Percentiles rank a stretch among this genome's conserved stretches.
These are phyloP conservation scores for Pseudocercospora fuligena DNA, from an alignment of 2,329 filamentous ascomycete species.

Conservation along the genomic window DNA sequence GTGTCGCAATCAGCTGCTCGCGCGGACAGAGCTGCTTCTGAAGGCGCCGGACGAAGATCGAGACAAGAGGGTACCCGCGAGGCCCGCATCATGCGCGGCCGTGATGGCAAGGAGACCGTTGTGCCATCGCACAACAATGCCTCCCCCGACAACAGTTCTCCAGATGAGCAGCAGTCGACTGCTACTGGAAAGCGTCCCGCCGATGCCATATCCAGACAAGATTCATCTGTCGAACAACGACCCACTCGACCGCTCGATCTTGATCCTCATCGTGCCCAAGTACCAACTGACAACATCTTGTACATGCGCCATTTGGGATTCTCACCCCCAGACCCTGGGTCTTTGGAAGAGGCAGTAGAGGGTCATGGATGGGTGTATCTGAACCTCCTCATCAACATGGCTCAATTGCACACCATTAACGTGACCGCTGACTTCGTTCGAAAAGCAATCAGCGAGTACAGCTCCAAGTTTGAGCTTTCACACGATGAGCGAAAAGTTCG, in stretches of 20 bases:
- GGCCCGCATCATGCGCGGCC: conserved; percentile 49
- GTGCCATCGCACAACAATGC: conserved; percentile 15
- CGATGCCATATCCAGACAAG: background rate
- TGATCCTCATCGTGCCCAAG: conserved; percentile 76
- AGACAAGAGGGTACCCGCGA: conserved; percentile 51
- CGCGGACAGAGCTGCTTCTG: conserved; percentile 49
- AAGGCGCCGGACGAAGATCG: conserved; percentile 45
- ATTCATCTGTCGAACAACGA: conserved; percentile 62
- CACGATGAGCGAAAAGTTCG: conserved; percentile 77
- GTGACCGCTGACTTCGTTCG: conserved; percentile 80
- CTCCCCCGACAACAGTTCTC: conserved; percentile 11
- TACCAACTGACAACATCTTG: conserved; percentile 76
- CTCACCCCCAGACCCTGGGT: conserved; percentile 61
- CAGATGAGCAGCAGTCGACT: conserved; percentile 8
- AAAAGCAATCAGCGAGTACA: conserved; percentile 70
- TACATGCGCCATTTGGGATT: conserved; percentile 78
- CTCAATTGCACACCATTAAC: conserved; percentile 83
- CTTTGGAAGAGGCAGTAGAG: conserved; percentile 59
- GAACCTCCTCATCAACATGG: conserved; percentile 79
- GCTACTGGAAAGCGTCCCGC: conserved; percentile 2
- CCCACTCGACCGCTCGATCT: conserved; percentile 77
- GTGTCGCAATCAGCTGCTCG: conserved; percentile 60
- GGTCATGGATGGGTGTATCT: conserved; percentile 83
- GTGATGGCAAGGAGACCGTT: conserved; percentile 34
- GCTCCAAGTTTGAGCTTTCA: conserved; percentile 77